phyloP scores from a whole-genome alignment of 2,329 filamentous ascomycete genomes.

The Penicillium nordicum region DNA sequence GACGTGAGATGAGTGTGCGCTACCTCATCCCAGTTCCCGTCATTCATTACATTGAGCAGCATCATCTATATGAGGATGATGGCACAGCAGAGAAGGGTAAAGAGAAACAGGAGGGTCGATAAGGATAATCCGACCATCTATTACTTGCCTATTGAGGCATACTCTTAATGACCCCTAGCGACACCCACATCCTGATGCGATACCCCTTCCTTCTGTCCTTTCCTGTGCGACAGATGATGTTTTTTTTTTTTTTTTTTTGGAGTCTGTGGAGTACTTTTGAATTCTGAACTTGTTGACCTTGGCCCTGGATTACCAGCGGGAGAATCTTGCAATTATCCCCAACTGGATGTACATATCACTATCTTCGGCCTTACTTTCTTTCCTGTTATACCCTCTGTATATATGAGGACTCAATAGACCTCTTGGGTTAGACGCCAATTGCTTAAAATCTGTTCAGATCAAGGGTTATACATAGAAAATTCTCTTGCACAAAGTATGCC shows the following conservation, averaged over 20 bases:
- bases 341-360: slow-evolving; percentile 14
- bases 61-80: slow-evolving; percentile 62
- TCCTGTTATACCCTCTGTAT: slow-evolving; percentile 1
- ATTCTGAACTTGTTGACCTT: background rate
- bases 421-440: background rate
- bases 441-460: no score
- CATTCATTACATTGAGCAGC: slow-evolving; percentile 68
- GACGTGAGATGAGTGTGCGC: slow-evolving; percentile 76
- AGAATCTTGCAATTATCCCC: background rate
- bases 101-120: slow-evolving; percentile 24
- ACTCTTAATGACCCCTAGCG: slow-evolving; percentile 11
- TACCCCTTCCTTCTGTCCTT: slow-evolving; percentile 17
- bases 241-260: slow-evolving; percentile 9
- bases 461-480: no score
- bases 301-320: background rate
- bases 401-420: slow-evolving; percentile 14
- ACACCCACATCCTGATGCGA: slow-evolving; percentile 20
- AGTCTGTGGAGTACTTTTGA: slow-evolving; percentile 12
- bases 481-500: no score
- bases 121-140: slow-evolving; percentile 21
- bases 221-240: slow-evolving; percentile 1
- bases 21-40: slow-evolving; percentile 72
- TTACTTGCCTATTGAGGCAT: background rate
- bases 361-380: background rate
- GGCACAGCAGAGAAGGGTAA: slow-evolving; percentile 37